Conservation (phyloP, 78 protist genomes). For the Chrysochromulina tobinii region DNA sequence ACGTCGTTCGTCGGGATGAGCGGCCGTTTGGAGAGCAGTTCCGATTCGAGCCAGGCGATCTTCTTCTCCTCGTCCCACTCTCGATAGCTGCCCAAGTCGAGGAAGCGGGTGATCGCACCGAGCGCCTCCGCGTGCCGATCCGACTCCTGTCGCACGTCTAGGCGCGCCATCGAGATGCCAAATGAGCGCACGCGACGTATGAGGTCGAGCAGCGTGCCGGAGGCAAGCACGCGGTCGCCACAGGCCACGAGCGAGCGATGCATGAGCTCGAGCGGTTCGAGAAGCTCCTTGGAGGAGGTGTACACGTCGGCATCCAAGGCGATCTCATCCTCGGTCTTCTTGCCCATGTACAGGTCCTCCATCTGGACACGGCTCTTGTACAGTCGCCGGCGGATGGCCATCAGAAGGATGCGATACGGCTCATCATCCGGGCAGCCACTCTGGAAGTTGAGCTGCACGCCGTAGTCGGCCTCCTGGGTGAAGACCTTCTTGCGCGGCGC, state of each 20-base stretch:
- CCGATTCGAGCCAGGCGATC: background rate
- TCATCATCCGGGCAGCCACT: conserved; percentile 58
- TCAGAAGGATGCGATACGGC: conserved; percentile 62
- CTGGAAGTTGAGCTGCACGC: conserved; percentile 52
- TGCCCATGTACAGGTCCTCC: conserved; percentile 42
- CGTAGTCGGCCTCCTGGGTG: conserved; percentile 29
- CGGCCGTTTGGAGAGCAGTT: conserved; percentile 44
- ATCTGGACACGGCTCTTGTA: conserved; percentile 39
- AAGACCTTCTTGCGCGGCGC: background rate
- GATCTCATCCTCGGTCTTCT: background rate
- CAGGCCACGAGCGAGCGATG: conserved; percentile 61
- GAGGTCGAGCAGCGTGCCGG: conserved; percentile 67
- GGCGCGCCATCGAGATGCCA: conserved; percentile 55
- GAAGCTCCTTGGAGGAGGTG: conserved; percentile 30
- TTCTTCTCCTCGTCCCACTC: conserved; percentile 37
- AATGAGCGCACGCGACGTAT: conserved; percentile 65
- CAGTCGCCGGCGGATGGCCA: conserved; percentile 63
- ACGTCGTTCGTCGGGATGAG: background rate
- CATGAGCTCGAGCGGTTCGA: conserved; percentile 49
- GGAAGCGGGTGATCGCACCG: conserved; percentile 52
- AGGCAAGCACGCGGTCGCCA: conserved; percentile 36
- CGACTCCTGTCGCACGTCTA: conserved; percentile 75
- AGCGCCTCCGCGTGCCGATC: conserved; percentile 62
- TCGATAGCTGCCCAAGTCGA: conserved; percentile 60
- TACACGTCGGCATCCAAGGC: background rate